Conservation (phyloP, 768 basidiomycete genomes). For the Xerocomus potaroensis region DNA sequence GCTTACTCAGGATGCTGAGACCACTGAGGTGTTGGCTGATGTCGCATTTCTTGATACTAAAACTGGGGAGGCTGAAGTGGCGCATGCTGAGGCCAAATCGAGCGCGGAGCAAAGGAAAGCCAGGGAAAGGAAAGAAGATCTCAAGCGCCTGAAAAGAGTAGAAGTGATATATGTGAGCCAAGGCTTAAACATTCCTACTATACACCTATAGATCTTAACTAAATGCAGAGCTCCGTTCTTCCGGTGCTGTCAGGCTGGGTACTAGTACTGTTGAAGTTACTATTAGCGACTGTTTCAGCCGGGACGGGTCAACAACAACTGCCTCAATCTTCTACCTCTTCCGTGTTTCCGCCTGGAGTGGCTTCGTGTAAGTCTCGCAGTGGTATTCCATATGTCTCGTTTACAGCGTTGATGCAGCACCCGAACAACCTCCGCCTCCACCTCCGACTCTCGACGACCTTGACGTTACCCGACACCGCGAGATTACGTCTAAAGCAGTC, state of each 20-base stretch:
- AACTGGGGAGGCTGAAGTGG: constrained; percentile 60
- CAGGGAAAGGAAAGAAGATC: constrained; percentile 68
- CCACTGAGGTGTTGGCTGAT: constrained; percentile 65
- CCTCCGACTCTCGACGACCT: constrained; percentile 86
- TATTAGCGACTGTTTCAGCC: constrained; percentile 91
- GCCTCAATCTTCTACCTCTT: constrained; percentile 64
- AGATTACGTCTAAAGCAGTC: constrained; percentile 95
- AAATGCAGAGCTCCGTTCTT: constrained; percentile 68
- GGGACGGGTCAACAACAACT: constrained; percentile 50
- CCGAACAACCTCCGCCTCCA: constrained; percentile 57
- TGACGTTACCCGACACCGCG: constrained; percentile 91
- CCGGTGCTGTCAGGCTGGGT: constrained; percentile 88
- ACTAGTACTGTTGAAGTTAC: constrained; percentile 84
- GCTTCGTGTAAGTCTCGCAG: constrained; percentile 49
- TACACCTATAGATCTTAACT: constrained; percentile 3
- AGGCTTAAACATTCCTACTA: background rate
- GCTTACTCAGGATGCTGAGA: constrained; percentile 49
- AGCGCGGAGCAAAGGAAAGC: constrained; percentile 54
- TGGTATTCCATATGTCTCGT: background rate
- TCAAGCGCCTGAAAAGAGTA: constrained; percentile 83
- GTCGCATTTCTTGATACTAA: constrained; percentile 67
- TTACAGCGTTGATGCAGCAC: constrained; percentile 35
- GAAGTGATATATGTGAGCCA: constrained; percentile 89
- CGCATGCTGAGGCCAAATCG: constrained; percentile 47
- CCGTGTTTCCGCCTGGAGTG: constrained; percentile 68